Percentiles rank a stretch among this genome's conserved stretches.
phyloP scores from a whole-genome alignment of 495 filamentous ascomycete species.

The Entonaema liquescens region DNA sequence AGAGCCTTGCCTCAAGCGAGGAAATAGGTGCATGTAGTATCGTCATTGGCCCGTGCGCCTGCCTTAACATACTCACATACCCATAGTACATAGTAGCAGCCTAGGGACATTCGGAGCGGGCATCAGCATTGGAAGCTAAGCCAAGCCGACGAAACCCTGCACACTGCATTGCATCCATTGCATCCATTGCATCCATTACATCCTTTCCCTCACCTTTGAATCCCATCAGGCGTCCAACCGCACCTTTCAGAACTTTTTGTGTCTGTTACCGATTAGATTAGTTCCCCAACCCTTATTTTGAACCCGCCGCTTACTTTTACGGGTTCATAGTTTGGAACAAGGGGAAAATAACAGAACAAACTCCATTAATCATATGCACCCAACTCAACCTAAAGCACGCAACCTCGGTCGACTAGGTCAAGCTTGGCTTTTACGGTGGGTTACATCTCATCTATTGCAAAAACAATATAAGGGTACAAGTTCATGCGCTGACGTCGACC shows the following conservation, averaged over 20 bases:
- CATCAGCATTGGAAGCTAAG: slow-evolving; percentile 26
- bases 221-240: slow-evolving; percentile 13
- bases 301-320: neutral
- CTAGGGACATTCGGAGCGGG: slow-evolving; percentile 31
- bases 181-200: too few species aligned
- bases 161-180: slow-evolving; percentile 39
- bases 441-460: slow-evolving; percentile 39
- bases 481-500: slow-evolving; percentile 57
- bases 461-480: slow-evolving; percentile 22
- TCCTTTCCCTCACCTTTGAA: slow-evolving; percentile 37
- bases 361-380: slow-evolving; percentile 11
- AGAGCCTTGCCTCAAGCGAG: neutral
- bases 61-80: slow-evolving; percentile 1
- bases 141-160: slow-evolving; percentile 31
- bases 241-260: slow-evolving; percentile 17
- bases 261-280: slow-evolving; percentile 3
- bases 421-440: slow-evolving; percentile 37
- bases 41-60: slow-evolving; percentile 42
- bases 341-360: neutral
- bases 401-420: slow-evolving; percentile 24
- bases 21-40: slow-evolving; percentile 18
- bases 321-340: neutral
- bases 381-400: slow-evolving; percentile 18
- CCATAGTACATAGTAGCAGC: slow-evolving; percentile 2
- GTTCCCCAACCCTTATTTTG: slow-evolving; percentile 1